Base-by-base conservation (phyloP, 179 eudicot genomes). In the Heliamphora pulchella region DNA sequence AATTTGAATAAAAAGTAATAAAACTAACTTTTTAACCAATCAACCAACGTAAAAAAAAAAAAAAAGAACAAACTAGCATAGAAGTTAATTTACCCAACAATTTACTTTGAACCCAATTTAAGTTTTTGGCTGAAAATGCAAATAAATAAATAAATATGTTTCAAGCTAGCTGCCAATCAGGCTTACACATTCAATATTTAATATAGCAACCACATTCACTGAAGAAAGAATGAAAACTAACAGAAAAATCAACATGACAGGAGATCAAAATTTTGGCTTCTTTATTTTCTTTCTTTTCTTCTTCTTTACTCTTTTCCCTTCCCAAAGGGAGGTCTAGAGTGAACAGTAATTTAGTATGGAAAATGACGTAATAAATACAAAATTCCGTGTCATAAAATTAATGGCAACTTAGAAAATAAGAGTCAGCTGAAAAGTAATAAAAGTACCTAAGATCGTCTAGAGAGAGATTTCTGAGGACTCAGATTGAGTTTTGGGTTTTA, bases 301-400 rank as follows among this genome's bases (percentile, higher is more conserved):
- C 11, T 15, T 50, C 58, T 48, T 11, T 50, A 3, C 57, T 75
- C 73, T 51, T 75, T 44, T 68, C 47, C 3, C 61, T 68, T 75
- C 69, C 14, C 44, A 53, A 53, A 75, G 59, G 79, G 48, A 70
- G 62, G 55, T 8, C 54, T 48, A 0, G 73, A 61, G 59, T 48
- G 8, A 69, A 81, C 61, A 71, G 10, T 64, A 31, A 77, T 6
- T 3, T 46, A 70, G 59, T 48, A 44, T 20, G 74, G 10, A 77
- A 50, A 71, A 61, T 8, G 44, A 66, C 15, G 8, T 64, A 15
- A 39, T 50, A 61, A 69, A 81, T 81, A 81, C 84, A 81, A 61
- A 77, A 81, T 5, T 57, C 22, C 68, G 31, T 48, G 50, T 68
- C 0, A 41, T 4, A 58, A 77, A 77, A 65, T 22, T 22, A 15